Evolutionary conservation across 129 eudicot genomes (phyloP), one percentile per base, ranked within the genome.

Genomic region (sunflower (Helianthus annuus)): DNA sequence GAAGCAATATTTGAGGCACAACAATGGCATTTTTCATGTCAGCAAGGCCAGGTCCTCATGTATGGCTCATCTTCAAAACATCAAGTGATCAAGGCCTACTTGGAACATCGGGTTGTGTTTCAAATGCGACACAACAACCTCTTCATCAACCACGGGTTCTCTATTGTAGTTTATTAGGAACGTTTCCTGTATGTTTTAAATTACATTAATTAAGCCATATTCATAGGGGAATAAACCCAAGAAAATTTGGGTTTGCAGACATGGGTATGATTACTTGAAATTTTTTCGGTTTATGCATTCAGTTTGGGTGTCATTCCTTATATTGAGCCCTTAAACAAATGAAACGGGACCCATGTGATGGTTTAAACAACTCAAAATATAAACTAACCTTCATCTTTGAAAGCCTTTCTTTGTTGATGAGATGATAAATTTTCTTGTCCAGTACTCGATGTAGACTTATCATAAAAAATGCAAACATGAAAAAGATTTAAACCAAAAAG

Each of bases 1-100:
- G 99, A 94, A 70, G 99, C 99, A 48, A 94, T 94, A 82, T 94
- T n/a, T n/a, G 99, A 76, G 99, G 99, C 11, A 94, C 99, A 64
- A 94, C 84, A 72, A 94, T 69, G 66, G 99, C 99, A 73, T 94
- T 94, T 78, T 90, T 88, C 97, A 94, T 90, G 57, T 94, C 89
- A 12, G 89, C 91, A 32, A 94, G 89, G 32, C 99, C 99, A n/a
- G 97, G 99, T 83, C 90, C n/a, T 94, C 99, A 94, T 94, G 86
- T 73, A 88, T n/a, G 99, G 99, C 81, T 94, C 99, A 19, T 94
- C 99, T 89, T 94, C 99, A 55, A 94, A 36, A 94, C 99, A 84
- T 94, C 99, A 24, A 24, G 29, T 24, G 29, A 24, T 24, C 29
- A 75, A 94, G 97, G 58, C 97, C 99, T 51, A 94, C 99, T 78